These are phyloP conservation scores for Aspergillus puulaauensis DNA, from an alignment of 2,329 filamentous ascomycete species.

Conservation along the genomic window DNA sequence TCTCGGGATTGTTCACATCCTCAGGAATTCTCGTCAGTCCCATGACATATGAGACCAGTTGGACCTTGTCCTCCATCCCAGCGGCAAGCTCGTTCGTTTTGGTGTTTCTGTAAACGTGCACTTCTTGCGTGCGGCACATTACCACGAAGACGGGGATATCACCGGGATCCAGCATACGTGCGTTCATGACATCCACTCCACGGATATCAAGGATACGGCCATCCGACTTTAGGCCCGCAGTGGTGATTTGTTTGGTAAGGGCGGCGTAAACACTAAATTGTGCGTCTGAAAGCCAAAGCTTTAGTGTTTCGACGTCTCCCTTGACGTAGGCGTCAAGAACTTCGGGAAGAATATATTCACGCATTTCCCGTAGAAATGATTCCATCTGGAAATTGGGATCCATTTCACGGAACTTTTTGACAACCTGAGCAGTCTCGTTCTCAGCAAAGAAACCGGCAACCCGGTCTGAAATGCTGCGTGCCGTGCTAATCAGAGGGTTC, in stretches of 20 bases:
- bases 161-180: slow-evolving; percentile 49
- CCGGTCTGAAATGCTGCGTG: slow-evolving; percentile 88
- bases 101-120: slow-evolving; percentile 91
- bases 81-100: slow-evolving; percentile 88
- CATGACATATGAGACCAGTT: slow-evolving; percentile 97
- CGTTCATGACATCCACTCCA: slow-evolving; percentile 71
- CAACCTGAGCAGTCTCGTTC: slow-evolving; percentile 95
- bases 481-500: slow-evolving; percentile 90
- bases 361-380: slow-evolving; percentile 89
- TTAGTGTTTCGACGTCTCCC: slow-evolving; percentile 85
- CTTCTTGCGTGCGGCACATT: slow-evolving; percentile 93
- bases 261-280: slow-evolving; percentile 97
- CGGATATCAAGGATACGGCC: slow-evolving; percentile 94
- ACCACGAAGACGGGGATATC: slow-evolving; percentile 87
- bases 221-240: slow-evolving; percentile 88
- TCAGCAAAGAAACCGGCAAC: slow-evolving; percentile 96
- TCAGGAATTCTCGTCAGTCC: slow-evolving; percentile 91
- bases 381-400: slow-evolving; percentile 94
- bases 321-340: slow-evolving; percentile 98
- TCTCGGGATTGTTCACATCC: slow-evolving; percentile 96
- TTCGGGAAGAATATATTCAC: slow-evolving; percentile 96
- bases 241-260: slow-evolving; percentile 94
- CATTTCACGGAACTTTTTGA: slow-evolving; percentile 97
- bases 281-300: slow-evolving; percentile 92
- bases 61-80: slow-evolving; percentile 98